phyloP scores from a whole-genome alignment of 139 green algal genomes.

The Raphidocelis subcapitata region DNA sequence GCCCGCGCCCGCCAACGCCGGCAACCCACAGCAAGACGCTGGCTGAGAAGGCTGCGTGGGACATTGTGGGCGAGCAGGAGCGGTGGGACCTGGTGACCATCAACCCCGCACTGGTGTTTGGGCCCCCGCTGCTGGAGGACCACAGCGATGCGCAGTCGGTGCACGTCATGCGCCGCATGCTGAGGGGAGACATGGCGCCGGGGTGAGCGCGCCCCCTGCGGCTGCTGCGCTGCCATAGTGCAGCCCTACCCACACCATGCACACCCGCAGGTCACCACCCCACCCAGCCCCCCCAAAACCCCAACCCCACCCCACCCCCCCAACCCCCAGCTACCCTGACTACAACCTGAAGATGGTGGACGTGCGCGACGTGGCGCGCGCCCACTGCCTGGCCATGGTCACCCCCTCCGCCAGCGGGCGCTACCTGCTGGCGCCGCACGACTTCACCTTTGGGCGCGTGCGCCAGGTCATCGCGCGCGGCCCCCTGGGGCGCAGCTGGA shows the following conservation, averaged over 20 bases:
- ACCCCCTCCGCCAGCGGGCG: constrained; percentile 18
- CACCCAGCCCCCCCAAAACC: no score
- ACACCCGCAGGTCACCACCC: no score
- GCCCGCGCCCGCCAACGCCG: no score
- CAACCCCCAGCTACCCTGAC: no score
- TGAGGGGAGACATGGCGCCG: constrained; percentile 13
- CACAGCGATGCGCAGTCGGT: neutral
- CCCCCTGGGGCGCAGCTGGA: neutral
- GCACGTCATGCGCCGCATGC: constrained; percentile 14
- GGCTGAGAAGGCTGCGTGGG: constrained; percentile 43
- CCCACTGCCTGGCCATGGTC: constrained; percentile 51
- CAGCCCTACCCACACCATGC: no score
- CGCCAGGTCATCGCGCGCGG: neutral
- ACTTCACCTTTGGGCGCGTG: neutral
- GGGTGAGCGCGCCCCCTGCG: no score
- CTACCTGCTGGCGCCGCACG: neutral
- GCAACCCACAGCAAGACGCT: constrained; percentile 46
- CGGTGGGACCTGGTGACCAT: constrained; percentile 36
- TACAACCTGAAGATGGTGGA: constrained; percentile 32
- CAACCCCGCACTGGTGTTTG: constrained; percentile 29
- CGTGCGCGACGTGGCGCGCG: constrained; percentile 54
- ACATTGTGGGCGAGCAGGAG: constrained; percentile 15
- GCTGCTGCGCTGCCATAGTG: no score
- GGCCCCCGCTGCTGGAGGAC: neutral
- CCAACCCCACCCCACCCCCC: no score